Conservation (phyloP, 1,284 basidiomycete species). For the Puccinia polysora region DNA sequence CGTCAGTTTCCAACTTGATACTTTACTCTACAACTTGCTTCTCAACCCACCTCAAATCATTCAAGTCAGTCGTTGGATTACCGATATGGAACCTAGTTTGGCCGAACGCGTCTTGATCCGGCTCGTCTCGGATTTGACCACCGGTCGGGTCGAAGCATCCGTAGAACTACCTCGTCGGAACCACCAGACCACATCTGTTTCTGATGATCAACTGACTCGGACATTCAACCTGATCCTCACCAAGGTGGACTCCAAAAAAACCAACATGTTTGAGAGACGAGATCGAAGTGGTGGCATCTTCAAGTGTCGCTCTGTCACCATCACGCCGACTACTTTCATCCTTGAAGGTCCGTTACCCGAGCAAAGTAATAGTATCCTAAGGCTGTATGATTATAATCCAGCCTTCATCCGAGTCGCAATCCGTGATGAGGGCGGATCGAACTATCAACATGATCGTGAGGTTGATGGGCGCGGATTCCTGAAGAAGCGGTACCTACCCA, state of each 20-base stretch:
- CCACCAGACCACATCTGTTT: background rate
- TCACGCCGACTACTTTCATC: slow-evolving; percentile 65
- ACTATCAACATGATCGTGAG: slow-evolving; percentile 64
- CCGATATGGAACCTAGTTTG: background rate
- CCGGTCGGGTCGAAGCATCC: background rate
- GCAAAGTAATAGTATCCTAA: slow-evolving; percentile 67
- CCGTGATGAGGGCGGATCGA: slow-evolving; percentile 67
- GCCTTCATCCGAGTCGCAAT: slow-evolving; percentile 71
- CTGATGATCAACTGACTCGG: slow-evolving; percentile 5
- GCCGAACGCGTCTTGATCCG: slow-evolving; percentile 22
- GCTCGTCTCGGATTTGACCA: slow-evolving; percentile 11
- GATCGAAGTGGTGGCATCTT: slow-evolving; percentile 9
- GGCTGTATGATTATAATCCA: slow-evolving; percentile 54
- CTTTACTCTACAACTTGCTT: slow-evolving; percentile 60
- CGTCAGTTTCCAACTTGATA: slow-evolving; percentile 65
- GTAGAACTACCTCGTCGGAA: background rate
- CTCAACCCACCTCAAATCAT: slow-evolving; percentile 60
- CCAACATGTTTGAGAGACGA: slow-evolving; percentile 8
- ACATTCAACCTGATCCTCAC: slow-evolving; percentile 12
- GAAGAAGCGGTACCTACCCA: slow-evolving; percentile 62
- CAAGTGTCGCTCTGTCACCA: slow-evolving; percentile 56
- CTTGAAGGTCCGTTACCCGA: slow-evolving; percentile 68
- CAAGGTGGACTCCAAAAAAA: background rate
- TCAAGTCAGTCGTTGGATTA: slow-evolving; percentile 7
- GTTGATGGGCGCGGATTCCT: slow-evolving; percentile 63